These are phyloP conservation scores for Colletotrichum australisinense DNA, from an alignment of 2,329 filamentous ascomycete genomes.

Conservation along the genomic window DNA sequence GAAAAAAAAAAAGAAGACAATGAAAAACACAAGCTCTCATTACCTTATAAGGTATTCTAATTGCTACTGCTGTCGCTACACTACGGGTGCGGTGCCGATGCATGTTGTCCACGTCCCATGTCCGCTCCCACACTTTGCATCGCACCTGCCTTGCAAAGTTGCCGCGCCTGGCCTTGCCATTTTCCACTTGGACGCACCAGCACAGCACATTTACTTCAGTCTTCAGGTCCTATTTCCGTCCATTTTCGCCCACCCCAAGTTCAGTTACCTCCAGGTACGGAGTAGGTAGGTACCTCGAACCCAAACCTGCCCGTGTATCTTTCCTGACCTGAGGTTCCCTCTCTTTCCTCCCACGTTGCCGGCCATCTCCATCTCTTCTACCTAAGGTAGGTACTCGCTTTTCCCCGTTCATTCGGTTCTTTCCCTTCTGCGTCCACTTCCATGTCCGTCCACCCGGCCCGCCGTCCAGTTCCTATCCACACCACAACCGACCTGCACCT, in stretches of 20 bases:
- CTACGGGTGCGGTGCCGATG: neutral
- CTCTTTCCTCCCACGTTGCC: neutral
- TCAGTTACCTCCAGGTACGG: neutral
- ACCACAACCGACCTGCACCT: conserved; percentile 1
- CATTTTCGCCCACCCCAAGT: neutral
- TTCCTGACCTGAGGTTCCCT: neutral
- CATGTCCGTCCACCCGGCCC: conserved; percentile 2
- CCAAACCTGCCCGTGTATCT: conserved; percentile 6
- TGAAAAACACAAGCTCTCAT: neutral
- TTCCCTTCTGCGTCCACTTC: neutral
- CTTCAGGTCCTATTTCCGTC: neutral
- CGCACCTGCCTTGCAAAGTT: neutral
- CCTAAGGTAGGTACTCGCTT: neutral
- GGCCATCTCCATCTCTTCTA: neutral
- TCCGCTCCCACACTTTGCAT: neutral
- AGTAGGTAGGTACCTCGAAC: neutral
- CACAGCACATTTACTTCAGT: neutral
- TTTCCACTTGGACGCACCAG: neutral
- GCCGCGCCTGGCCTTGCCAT: neutral
- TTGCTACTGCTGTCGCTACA: neutral
- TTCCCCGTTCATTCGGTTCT: neutral
- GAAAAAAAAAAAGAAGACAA: neutral
- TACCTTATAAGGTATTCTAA: neutral
- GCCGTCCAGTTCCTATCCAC: neutral
- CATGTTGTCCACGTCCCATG: conserved; percentile 4